These are phyloP conservation scores for Termitomyces sp. DNA, from an alignment of 768 basidiomycete genomes.

Conservation along the genomic window DNA sequence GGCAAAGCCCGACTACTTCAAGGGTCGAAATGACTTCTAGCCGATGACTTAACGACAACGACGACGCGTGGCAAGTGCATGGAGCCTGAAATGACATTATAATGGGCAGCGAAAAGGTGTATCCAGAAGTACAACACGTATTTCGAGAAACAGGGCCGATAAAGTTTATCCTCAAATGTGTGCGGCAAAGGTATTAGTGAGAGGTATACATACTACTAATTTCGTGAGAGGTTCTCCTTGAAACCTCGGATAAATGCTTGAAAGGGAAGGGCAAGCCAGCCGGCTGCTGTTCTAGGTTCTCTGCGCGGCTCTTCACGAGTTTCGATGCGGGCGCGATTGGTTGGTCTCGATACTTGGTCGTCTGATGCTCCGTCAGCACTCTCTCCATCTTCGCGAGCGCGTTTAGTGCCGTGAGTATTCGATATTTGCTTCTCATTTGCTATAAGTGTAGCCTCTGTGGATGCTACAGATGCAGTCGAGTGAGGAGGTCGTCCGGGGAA, in stretches of 20 bases:
- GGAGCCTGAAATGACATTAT: slow-evolving; percentile 7
- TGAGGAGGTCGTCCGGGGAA: slow-evolving; percentile 16
- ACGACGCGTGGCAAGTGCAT: slow-evolving; percentile 3
- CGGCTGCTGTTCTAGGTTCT: slow-evolving; percentile 41
- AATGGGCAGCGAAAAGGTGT: slow-evolving; percentile 3
- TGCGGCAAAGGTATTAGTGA: neutral
- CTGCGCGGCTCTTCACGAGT: slow-evolving; percentile 35
- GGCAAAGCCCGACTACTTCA: slow-evolving; percentile 12
- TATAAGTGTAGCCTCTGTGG: slow-evolving; percentile 30
- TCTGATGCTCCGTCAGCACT: slow-evolving; percentile 16
- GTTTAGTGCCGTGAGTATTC: slow-evolving; percentile 34
- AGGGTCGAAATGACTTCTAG: neutral
- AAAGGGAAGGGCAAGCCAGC: slow-evolving; percentile 60
- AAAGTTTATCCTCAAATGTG: neutral
- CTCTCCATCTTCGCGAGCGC: slow-evolving; percentile 38
- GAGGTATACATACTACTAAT: slow-evolving; percentile 10
- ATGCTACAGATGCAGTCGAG: slow-evolving; percentile 24
- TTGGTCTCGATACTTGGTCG: slow-evolving; percentile 34
- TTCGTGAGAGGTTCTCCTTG: slow-evolving; percentile 43
- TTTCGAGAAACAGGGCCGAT: neutral
- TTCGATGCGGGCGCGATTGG: slow-evolving; percentile 48
- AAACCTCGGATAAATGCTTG: slow-evolving; percentile 64
- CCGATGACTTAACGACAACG: neutral
- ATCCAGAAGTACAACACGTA: slow-evolving; percentile 6
- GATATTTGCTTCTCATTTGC: slow-evolving; percentile 18